Percentiles rank a stretch among this genome's conserved stretches.
Evolutionary conservation across 805 yeast genomes (phyloP).

Genomic region (Starmera quercuum): DNA sequence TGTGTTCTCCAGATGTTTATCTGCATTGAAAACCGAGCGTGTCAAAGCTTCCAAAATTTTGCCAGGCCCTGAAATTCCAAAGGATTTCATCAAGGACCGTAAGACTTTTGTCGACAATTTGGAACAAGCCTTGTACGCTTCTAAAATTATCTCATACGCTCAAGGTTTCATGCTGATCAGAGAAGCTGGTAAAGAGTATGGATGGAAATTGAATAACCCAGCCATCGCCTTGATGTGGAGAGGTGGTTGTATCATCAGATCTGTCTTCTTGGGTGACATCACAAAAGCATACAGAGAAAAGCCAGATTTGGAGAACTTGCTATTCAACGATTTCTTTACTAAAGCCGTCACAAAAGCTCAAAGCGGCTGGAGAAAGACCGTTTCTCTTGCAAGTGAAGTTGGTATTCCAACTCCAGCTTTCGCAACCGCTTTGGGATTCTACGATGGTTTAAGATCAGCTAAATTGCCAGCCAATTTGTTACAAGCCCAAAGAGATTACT

Average conservation of each 20-base stretch:
- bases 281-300: conserved; percentile 91
- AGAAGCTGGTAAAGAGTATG: conserved; percentile 95
- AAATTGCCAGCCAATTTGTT: conserved; percentile 94
- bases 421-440: conserved; percentile 93
- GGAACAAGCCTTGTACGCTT: conserved; percentile 97
- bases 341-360: conserved; percentile 91
- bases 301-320: conserved; percentile 90
- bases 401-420: conserved; percentile 99
- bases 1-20: conserved; percentile 91
- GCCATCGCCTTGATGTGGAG: conserved; percentile 99
- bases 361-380: conserved; percentile 88
- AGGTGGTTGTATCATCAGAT: conserved; percentile 99
- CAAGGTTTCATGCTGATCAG: conserved; percentile 99
- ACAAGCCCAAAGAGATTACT: conserved; percentile 99
- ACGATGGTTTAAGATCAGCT: conserved; percentile 97
- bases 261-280: conserved; percentile 95
- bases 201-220: conserved; percentile 96
- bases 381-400: conserved; percentile 66
- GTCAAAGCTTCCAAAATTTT: conserved; percentile 71
- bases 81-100: conserved; percentile 65
- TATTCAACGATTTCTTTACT: conserved; percentile 92
- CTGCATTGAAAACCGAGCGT: conserved; percentile 91
- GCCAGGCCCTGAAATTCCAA: conserved; percentile 68
- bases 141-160: conserved; percentile 96
- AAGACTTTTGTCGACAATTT: conserved; percentile 81